phyloP scores from a whole-genome alignment of 805 yeast species.

The Komagataella pastoris region DNA sequence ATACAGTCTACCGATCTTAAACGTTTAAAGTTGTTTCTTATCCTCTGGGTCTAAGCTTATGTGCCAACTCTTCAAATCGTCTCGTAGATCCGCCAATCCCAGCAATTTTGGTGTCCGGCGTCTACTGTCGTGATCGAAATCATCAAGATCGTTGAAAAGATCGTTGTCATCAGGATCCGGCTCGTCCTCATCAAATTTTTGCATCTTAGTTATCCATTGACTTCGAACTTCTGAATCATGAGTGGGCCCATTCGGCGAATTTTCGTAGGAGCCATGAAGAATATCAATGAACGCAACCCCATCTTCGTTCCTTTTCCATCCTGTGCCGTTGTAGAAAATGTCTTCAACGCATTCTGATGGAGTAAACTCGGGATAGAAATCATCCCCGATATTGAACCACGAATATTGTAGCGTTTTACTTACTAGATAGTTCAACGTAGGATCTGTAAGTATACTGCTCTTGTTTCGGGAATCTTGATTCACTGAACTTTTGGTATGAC shows the following conservation, averaged over 20 bases:
- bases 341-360: constrained; percentile 68
- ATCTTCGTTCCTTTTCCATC: constrained; percentile 42
- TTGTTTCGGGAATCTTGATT: background rate
- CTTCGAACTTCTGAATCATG: background rate
- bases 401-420: constrained; percentile 17
- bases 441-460: background rate
- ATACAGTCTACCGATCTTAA: background rate
- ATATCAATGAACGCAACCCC: constrained; percentile 27
- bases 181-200: background rate
- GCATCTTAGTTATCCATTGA: background rate
- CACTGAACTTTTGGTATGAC: background rate
- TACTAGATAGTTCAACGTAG: constrained; percentile 10
- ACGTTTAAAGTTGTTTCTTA: too few species aligned
- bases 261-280: background rate
- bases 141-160: background rate
- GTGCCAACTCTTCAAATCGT: background rate
- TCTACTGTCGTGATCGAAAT: background rate
- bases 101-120: background rate
- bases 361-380: constrained; percentile 28
- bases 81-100: background rate
- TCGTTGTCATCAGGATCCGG: background rate
- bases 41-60: background rate
- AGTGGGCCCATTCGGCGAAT: background rate
- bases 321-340: constrained; percentile 56
- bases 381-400: constrained; percentile 15